phyloP scores from a whole-genome alignment of 2,329 filamentous ascomycete species.

The Pseudocercospora macadamiae region DNA sequence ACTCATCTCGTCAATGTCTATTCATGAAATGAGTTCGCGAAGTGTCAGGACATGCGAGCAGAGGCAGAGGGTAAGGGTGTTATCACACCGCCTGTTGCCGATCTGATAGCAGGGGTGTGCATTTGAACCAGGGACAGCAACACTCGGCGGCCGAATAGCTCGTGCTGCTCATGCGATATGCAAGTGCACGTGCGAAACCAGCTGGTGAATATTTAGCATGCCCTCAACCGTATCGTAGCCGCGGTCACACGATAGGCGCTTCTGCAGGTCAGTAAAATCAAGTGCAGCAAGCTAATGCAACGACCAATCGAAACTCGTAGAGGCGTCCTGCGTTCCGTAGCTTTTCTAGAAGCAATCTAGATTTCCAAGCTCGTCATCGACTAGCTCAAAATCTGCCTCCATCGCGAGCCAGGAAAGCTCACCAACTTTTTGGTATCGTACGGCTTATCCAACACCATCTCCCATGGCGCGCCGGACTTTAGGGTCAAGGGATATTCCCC shows the following conservation, averaged over 20 bases:
- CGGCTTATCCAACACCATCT: not conserved
- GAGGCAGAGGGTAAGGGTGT: too few relatives aligned
- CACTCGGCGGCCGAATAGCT: not conserved
- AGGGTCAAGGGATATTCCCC: not conserved
- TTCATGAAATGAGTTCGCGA: too few relatives aligned
- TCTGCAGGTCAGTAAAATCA: not conserved
- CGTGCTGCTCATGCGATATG: not conserved
- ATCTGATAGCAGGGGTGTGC: constrained; percentile 1
- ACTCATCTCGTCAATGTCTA: not conserved
- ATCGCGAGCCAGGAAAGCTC: not conserved
- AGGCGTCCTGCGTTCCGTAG: not conserved
- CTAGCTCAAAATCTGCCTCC: not conserved
- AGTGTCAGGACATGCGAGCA: too few relatives aligned
- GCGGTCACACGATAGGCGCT: not conserved
- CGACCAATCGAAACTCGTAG: not conserved
- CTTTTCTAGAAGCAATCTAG: constrained; percentile 11
- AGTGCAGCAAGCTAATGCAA: not conserved
- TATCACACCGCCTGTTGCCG: not conserved
- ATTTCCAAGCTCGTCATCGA: constrained; percentile 10
- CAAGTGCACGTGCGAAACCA: not conserved
- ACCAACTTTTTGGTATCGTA: not conserved
- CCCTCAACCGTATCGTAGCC: not conserved
- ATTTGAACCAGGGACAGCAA: not conserved
- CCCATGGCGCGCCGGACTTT: not conserved
- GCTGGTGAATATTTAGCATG: not conserved